Base-by-base conservation (phyloP, 805 yeast species). In the Isabelozyma rhagii region DNA sequence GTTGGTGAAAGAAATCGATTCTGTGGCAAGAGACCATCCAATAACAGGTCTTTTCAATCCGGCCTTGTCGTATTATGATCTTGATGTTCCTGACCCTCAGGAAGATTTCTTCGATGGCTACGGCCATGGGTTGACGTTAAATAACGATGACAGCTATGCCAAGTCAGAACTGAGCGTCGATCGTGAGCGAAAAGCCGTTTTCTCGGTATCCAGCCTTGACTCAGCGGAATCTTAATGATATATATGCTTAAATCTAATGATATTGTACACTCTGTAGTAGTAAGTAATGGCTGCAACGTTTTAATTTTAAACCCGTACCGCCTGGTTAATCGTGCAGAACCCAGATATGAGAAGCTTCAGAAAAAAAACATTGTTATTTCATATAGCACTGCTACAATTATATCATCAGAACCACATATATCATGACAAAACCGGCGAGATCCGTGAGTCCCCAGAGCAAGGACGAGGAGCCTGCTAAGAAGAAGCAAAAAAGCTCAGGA, bases 1-100 rank as follows among this genome's bases (percentile, higher is more conserved):
- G 55, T 67, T 81, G 8, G 75, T 84, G 15, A 79, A 83, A 48
- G 82, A 81, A 45, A 80, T 82, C 48, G 82, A 80, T 46, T 55
- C 57, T 3, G 75, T 70, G 15, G 69, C 75, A 2, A 59, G 69
- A 38, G 67, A 70, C 47, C 67, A 74, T 48, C 75, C 76, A 0
- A 53, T 71, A 14, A 68, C 72, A 1, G 77, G 77, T 1, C 57
- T 72, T 15, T 66, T 61, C 46, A 74, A 74, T 52, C 79, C 79
- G 0, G 79, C 79, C 0, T 59, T 68, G 38, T 65, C 71, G 5
- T 74, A 67, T 55, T 73, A 74, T 53, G 44, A 72, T 44, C 50
- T 52, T 8, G 67, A 62, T 3, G 44, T 45, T 10, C 57, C 54
- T 1, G 57, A 55, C 14, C 48, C 43, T 11, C 51, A 53, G 8